Evolutionary conservation across 306 rosid genomes (phyloP), one percentile per base, ranked within the genome.

Genomic region (Cucumis cinereus): DNA sequence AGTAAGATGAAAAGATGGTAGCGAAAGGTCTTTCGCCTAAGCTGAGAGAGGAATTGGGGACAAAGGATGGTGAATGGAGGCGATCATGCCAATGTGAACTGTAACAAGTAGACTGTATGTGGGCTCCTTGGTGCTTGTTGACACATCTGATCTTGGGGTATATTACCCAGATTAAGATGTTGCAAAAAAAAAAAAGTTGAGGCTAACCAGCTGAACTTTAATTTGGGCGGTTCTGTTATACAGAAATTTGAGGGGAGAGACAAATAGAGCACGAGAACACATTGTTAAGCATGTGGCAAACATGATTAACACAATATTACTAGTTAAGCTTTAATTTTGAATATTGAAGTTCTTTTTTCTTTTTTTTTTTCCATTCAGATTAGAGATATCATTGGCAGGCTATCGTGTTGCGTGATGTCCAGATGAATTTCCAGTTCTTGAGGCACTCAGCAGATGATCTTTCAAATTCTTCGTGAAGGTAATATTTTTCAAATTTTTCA

Each of bases 1-100:
- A 85, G 81, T 94, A 89, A 12, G 93, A 91, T 12, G 95, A 89
- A 76, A 95, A 91, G 88, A 91, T 94, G 97, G 67, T 90, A 26
- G 88, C 83, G 0, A 92, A 85, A 86, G 97, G 97, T 17, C 96
- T 94, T 76, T 89, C 96, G 4, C 75, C 98, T 75, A 89, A 79
- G 82, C 96, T 96, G 10, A 90, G 96, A 86, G 86, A 78, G 78
- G 90, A 86, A 81, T 79, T 91, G 85, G 90, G 90, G 66, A 86
- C 87, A 41, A 85, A 80, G 33, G 78, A 67, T 79, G 43, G 20
- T 45, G 59, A 60, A 47, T 19, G 22, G 57, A 23, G 40, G 58
- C 15, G 45, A 41, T 70, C 57, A 47, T 41, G 45, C 17, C 19
- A 50, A 24, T 76, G 36, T 24, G 43, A 76, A 26, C 41, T 45